Percentiles rank a stretch among this genome's conserved stretches.
phyloP scores from a whole-genome alignment of 768 basidiomycete species.

The Mycena galericulata region DNA sequence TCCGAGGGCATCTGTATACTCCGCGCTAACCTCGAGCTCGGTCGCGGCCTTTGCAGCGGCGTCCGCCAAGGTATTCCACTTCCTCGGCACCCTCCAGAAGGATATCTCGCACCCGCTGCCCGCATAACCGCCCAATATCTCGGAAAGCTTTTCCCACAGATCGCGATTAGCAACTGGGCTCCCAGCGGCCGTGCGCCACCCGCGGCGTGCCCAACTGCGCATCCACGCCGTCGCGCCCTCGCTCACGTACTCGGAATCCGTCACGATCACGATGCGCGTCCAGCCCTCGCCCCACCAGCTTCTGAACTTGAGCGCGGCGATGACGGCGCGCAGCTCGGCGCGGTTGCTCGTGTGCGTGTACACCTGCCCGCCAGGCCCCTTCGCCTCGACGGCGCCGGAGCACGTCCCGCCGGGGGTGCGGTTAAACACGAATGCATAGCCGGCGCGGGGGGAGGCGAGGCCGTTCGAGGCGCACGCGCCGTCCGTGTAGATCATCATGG shows the following conservation, averaged over 20 bases:
- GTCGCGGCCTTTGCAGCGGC: conserved; percentile 32
- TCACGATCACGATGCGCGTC: conserved; percentile 45
- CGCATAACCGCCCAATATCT: conserved; percentile 32
- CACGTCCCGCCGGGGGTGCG: background rate
- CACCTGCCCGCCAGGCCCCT: conserved; percentile 10
- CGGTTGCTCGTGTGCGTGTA: conserved; percentile 45
- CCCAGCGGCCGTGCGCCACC: conserved; percentile 38
- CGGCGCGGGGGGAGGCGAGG: conserved; percentile 2
- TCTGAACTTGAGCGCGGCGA: conserved; percentile 37
- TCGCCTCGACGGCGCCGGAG: conserved; percentile 5
- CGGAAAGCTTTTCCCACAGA: conserved; percentile 40
- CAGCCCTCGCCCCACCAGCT: conserved; percentile 46
- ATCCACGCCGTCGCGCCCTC: conserved; percentile 39
- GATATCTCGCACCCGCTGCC: conserved; percentile 30
- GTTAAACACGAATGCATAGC: conserved; percentile 24
- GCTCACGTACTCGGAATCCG: conserved; percentile 47
- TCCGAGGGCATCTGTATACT: background rate
- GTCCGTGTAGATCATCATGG: conserved; percentile 28
- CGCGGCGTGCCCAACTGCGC: conserved; percentile 38
- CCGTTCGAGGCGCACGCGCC: conserved; percentile 26
- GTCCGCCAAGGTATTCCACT: conserved; percentile 37
- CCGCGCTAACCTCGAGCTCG: background rate
- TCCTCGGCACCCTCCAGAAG: conserved; percentile 40
- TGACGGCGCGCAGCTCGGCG: conserved; percentile 50
- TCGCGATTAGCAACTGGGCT: conserved; percentile 38